Conservation (phyloP, 2,329 filamentous ascomycete species). For the Monilinia vaccinii-corymbosi region DNA sequence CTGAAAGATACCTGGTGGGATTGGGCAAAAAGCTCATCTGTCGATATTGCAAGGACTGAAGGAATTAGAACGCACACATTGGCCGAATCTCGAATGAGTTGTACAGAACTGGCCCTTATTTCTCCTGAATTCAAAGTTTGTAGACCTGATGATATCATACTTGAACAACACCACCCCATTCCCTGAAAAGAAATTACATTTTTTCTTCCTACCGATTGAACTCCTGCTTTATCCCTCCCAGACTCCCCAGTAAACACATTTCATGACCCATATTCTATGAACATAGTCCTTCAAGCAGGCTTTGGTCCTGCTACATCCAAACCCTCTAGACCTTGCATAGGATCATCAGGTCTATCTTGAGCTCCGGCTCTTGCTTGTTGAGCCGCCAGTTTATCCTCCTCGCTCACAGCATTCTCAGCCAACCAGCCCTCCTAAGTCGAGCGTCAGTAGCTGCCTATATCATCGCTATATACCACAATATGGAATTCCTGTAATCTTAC, state of each 20-base stretch:
- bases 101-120: conserved; percentile 14
- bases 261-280: not conserved
- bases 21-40: not conserved
- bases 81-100: conserved; percentile 6
- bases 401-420: conserved; percentile 74
- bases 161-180: not conserved
- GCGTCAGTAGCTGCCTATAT: conserved; percentile 11
- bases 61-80: not conserved
- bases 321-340: conserved; percentile 92
- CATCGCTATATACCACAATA: not conserved
- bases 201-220: not conserved
- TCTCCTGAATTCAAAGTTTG: conserved; percentile 17
- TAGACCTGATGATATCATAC: not conserved
- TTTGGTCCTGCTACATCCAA: conserved; percentile 91
- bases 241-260: conserved; percentile 19
- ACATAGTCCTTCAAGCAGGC: conserved; percentile 44
- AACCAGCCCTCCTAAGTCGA: conserved; percentile 76
- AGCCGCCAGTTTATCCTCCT: conserved; percentile 61
- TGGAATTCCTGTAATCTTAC: conserved; percentile 40
- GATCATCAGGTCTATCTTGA: conserved; percentile 58
- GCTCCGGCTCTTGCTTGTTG: conserved; percentile 44
- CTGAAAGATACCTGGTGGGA: conserved; percentile 8
- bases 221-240: conserved; percentile 11
- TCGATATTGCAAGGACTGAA: not conserved
- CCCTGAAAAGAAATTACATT: not conserved